Conservation (phyloP, 805 yeast species). For the Ogataea degrootiae region DNA sequence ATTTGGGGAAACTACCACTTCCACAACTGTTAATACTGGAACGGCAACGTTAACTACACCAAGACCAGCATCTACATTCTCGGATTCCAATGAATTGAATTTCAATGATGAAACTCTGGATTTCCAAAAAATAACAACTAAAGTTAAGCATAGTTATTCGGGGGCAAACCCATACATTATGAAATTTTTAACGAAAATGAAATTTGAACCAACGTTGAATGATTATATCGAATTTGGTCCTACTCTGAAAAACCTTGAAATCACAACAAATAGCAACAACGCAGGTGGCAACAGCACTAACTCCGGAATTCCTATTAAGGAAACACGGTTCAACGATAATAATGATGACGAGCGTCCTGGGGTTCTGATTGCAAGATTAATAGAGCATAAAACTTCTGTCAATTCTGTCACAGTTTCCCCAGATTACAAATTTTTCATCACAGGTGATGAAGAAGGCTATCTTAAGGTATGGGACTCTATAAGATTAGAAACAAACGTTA, state of each 20-base stretch:
- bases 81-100: conserved; percentile 18
- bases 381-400: conserved; percentile 59
- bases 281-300: not conserved
- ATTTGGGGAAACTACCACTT: conserved; percentile 17
- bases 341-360: conserved; percentile 29
- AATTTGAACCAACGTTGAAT: conserved; percentile 51
- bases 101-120: conserved; percentile 24
- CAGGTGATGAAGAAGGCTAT: conserved; percentile 73
- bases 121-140: conserved; percentile 22
- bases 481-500: conserved; percentile 58
- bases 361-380: conserved; percentile 53
- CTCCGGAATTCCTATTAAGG: not conserved
- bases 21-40: not conserved
- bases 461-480: conserved; percentile 75
- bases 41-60: conserved; percentile 4
- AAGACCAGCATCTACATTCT: conserved; percentile 10
- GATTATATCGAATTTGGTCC: conserved; percentile 70
- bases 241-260: conserved; percentile 8
- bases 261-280: conserved; percentile 1
- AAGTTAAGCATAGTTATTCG: conserved; percentile 49
- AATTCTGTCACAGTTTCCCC: conserved; percentile 55
- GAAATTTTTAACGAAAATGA: conserved; percentile 47
- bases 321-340: conserved; percentile 16
- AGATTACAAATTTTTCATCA: conserved; percentile 60
- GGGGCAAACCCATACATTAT: conserved; percentile 65